Evolutionary conservation across 2,329 filamentous ascomycete genomes (phyloP).

Genomic region (Fusarium liriodendri): DNA sequence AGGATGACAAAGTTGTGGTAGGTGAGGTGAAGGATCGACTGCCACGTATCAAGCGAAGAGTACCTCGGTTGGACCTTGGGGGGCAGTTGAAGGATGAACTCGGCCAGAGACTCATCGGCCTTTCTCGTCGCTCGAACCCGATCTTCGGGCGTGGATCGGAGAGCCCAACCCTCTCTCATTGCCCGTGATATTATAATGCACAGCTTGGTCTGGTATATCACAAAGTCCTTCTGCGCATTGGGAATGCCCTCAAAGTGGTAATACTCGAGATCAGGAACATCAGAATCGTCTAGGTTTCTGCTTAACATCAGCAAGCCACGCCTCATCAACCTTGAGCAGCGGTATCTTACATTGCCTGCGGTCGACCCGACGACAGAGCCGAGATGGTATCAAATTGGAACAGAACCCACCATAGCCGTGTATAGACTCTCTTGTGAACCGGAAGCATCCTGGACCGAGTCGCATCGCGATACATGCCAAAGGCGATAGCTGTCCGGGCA

Average conservation of each 20-base stretch:
- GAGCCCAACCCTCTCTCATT: background rate
- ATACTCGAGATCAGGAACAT: background rate
- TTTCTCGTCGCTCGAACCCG: background rate
- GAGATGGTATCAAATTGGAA: conserved; percentile 53
- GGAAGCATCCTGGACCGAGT: conserved; percentile 43
- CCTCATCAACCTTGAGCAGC: background rate
- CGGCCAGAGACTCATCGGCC: background rate
- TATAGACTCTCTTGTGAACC: conserved; percentile 50
- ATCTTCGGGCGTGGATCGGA: background rate
- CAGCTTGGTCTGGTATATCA: background rate
- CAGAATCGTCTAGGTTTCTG: background rate
- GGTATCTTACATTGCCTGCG: conserved; percentile 57
- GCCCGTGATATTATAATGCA: background rate
- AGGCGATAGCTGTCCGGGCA: conserved; percentile 62
- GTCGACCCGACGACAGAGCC: conserved; percentile 58
- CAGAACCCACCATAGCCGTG: conserved; percentile 54
- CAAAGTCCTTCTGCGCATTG: background rate
- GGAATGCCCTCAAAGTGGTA: background rate
- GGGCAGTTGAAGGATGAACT: background rate
- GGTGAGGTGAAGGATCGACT: background rate
- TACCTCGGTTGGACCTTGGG: background rate
- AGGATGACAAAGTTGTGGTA: background rate
- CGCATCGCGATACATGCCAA: conserved; percentile 61
- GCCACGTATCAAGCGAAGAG: background rate
- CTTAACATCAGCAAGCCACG: background rate